Conservation (phyloP, 805 yeast genomes). For the Yamadazyma paraphyllophila region DNA sequence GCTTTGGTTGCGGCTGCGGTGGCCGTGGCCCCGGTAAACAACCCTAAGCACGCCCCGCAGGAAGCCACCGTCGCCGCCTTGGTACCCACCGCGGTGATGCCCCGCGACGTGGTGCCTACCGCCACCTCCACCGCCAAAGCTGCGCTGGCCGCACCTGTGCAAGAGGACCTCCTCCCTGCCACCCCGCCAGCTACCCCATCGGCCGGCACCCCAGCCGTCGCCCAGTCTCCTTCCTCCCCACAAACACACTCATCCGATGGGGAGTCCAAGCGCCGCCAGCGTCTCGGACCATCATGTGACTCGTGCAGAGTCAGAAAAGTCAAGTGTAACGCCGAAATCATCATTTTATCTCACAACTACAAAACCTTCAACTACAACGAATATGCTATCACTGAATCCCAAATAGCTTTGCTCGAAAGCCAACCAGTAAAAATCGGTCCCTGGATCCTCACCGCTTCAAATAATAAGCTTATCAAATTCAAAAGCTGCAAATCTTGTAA, state of each 20-base stretch:
- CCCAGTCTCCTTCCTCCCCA: not conserved
- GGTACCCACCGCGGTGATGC: too few species aligned
- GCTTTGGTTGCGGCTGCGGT: conserved; percentile 8
- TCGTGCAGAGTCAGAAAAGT: conserved; percentile 66
- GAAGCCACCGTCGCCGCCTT: too few species aligned
- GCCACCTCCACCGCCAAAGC: not conserved
- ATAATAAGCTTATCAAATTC: conserved; percentile 45
- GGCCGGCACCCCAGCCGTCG: not conserved
- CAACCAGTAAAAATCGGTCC: not conserved
- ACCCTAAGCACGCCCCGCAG: not conserved
- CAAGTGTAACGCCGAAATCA: conserved; percentile 68
- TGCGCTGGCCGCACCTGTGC: not conserved
- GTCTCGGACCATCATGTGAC: conserved; percentile 76
- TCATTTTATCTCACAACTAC: conserved; percentile 25
- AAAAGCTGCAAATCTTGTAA: conserved; percentile 56
- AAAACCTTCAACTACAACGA: conserved; percentile 4
- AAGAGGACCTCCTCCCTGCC: not conserved
- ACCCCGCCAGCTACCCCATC: not conserved
- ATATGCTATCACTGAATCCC: conserved; percentile 1
- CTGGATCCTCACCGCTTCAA: conserved; percentile 18
- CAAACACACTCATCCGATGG: not conserved
- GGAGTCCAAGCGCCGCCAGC: conserved; percentile 47
- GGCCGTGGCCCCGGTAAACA: not conserved
- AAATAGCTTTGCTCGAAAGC: not conserved
- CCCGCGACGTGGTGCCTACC: too few species aligned